These are phyloP conservation scores for Thamnidium elegans DNA, from an alignment of 192 early-diverging fungal genomes.

Conservation along the genomic window DNA sequence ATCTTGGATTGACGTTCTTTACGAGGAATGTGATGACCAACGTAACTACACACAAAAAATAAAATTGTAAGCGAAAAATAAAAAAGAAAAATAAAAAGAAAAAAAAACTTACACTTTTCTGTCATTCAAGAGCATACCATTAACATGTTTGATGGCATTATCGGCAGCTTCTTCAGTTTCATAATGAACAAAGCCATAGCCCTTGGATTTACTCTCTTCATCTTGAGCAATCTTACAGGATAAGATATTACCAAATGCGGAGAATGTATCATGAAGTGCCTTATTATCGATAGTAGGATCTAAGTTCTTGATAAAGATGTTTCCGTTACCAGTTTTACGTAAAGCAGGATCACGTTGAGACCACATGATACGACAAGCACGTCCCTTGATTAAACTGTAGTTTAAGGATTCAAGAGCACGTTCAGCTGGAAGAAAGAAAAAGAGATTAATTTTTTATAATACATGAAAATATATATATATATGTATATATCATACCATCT, in stretches of 20 bases:
- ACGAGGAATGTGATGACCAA: conserved; percentile 89
- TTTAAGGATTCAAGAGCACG: conserved; percentile 92
- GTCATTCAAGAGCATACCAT: conserved; percentile 99
- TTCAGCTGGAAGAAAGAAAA: conserved; percentile 56
- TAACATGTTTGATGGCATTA: conserved; percentile 94
- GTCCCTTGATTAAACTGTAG: conserved; percentile 93
- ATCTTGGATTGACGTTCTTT: conserved; percentile 90
- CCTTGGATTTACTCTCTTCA: conserved; percentile 78
- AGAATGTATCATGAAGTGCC: conserved; percentile 98
- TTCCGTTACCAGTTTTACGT: conserved; percentile 88
- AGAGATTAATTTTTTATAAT: conserved; percentile 1
- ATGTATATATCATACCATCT: conserved; percentile 53
- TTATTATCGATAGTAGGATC: conserved; percentile 97
- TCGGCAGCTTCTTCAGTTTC: conserved; percentile 92
- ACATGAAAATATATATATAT: background rate
- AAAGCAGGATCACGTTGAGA: conserved; percentile 96
- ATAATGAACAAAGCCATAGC: conserved; percentile 99
- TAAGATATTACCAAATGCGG: conserved; percentile 94
- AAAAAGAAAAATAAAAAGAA: conserved; percentile 2
- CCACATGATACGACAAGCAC: conserved; percentile 99
- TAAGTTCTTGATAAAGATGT: conserved; percentile 99
- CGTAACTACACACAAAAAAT: conserved; percentile 52
- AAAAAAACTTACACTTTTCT: conserved; percentile 74
- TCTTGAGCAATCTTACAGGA: conserved; percentile 95
- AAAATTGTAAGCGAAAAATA: conserved; percentile 12